Evolutionary conservation across 768 basidiomycete genomes (phyloP), one percentile per base, ranked within the genome.

Genomic region (Mrakia hoshinonis): DNA sequence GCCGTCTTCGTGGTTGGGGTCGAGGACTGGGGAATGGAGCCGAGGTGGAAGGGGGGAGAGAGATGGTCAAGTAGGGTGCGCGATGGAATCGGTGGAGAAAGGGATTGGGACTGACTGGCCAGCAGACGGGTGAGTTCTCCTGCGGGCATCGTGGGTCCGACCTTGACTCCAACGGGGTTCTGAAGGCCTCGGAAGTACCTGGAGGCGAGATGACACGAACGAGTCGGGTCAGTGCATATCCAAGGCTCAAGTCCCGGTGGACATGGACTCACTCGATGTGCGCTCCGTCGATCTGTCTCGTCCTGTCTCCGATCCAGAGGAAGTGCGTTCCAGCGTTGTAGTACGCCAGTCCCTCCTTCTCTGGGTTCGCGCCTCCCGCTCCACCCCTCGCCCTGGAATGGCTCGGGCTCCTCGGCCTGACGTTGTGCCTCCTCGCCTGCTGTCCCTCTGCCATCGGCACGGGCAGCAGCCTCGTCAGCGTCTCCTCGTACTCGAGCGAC

Each of bases 221-320:
- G n/a, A n/a, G n/a, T n/a, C 39, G 43, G 51, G 51, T 52, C 51
- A 22, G 51, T 20, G 51, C 7, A 52, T 52, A 9, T 20, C 12
- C 24, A 26, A 38, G 5, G 7, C 2, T n/a, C 47, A 29, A 10
- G 22, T 61, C 34, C 10, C 0, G 20, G 20, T 38, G 52, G 38
- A n/a, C 10, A 11, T 7, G 34, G n/a, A 13, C 13, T 43, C 77
- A 81, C 81, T 98, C 95, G 39, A 97, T 87, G 78, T 99, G 96
- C 4, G 93, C 96, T 9, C 93, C 92, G 58, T 86, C 85, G 0
- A 98, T 82, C 79, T 95, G 91, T 49, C 95, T 83, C 5, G 95
- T 99, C 65, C 95, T 86, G 80, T 99, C 96, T 0, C 95, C 95
- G 67, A 99, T 91, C 95, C 95, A 99, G 63, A 97, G 80, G 81